These are phyloP conservation scores for Orobanche coerulescens DNA, from an alignment of 257 asterid genomes.

Conservation along the genomic window DNA sequence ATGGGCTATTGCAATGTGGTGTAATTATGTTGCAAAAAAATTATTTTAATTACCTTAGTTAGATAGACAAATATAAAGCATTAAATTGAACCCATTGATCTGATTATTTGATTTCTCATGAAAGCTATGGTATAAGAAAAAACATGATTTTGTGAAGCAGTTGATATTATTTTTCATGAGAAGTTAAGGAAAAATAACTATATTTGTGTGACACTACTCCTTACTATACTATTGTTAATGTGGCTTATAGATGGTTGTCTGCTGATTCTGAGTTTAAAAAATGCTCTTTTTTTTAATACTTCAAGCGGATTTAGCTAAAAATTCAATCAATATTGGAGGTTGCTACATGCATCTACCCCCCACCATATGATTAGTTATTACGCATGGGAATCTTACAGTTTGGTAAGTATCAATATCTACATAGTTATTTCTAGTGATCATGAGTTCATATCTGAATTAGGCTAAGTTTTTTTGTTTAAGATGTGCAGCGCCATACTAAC, in stretches of 20 bases:
- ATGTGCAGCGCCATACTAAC: not conserved
- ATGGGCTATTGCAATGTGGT: not conserved
- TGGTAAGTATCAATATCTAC: not conserved
- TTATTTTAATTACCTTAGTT: not conserved
- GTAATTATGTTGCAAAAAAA: not conserved
- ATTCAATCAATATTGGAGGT: not conserved
- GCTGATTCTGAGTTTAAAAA: too few relatives aligned
- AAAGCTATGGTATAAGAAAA: not conserved
- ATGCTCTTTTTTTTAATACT: too few relatives aligned
- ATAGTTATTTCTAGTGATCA: too few relatives aligned
- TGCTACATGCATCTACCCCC: not conserved
- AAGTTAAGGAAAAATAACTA: not conserved
- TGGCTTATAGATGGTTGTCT: too few relatives aligned
- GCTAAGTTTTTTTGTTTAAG: not conserved
- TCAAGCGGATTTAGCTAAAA: not conserved
- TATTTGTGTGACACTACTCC: not conserved
- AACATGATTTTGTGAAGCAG: not conserved
- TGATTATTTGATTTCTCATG: not conserved
- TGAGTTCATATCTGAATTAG: not conserved
- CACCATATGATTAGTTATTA: not conserved
- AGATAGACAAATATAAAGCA: not conserved
- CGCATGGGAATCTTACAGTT: not conserved
- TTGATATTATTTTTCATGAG: not conserved
- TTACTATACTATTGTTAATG: too few relatives aligned
- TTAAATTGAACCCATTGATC: not conserved